Evolutionary conservation across 306 rosid genomes (phyloP).

Genomic region (Cercis canadensis): DNA sequence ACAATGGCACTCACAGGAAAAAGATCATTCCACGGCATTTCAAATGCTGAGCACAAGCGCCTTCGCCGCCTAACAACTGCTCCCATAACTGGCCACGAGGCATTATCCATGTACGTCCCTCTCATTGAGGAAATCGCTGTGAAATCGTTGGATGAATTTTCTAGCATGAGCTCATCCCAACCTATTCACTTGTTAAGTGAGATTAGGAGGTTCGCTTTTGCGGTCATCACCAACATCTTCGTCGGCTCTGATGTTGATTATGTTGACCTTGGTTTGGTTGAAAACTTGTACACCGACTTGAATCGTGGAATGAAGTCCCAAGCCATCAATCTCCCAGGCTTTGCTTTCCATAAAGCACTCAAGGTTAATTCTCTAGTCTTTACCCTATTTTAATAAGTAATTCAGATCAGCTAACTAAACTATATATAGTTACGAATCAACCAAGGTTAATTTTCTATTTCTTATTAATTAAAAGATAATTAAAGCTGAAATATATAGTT

Average conservation of each 20-base stretch:
- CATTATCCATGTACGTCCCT: constrained; percentile 47
- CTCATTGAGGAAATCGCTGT: constrained; percentile 46
- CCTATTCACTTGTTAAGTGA: constrained; percentile 61
- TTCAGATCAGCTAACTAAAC: too few relatives aligned
- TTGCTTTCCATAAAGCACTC: constrained; percentile 66
- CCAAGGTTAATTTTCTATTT: too few relatives aligned
- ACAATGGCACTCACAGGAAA: constrained; percentile 43
- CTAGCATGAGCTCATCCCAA: not conserved
- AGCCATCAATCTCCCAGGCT: constrained; percentile 72
- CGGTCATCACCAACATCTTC: constrained; percentile 61
- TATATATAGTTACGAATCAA: too few relatives aligned
- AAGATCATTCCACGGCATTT: constrained; percentile 53
- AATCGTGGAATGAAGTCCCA: constrained; percentile 64
- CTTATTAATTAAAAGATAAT: too few relatives aligned
- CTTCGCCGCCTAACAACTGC: constrained; percentile 68
- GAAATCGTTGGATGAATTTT: constrained; percentile 45
- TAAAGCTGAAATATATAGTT: too few relatives aligned
- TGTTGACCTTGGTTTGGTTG: constrained; percentile 43
- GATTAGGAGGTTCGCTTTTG: constrained; percentile 66
- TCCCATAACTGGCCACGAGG: constrained; percentile 65
- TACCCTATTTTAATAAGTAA: too few relatives aligned
- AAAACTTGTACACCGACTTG: constrained; percentile 50
- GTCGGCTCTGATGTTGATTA: constrained; percentile 46
- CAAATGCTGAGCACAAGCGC: constrained; percentile 62
- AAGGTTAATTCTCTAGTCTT: constrained; percentile 49